Evolutionary conservation across 257 asterid genomes (phyloP).

Genomic region (Solanum piurae): DNA sequence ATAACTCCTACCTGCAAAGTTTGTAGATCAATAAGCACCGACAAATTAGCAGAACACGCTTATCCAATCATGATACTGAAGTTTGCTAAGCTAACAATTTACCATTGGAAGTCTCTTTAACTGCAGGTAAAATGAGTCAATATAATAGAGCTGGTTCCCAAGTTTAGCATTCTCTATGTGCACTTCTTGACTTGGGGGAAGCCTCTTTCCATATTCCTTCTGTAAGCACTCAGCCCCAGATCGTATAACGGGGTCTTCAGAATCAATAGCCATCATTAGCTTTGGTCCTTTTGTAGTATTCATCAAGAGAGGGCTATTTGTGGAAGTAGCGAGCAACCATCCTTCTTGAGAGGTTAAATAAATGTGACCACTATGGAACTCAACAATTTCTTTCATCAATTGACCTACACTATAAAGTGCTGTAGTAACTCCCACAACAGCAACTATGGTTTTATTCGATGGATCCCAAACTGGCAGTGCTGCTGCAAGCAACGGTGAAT

Average conservation of each 20-base stretch:
- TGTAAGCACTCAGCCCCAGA: conserved; percentile 69
- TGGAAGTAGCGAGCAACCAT: conserved; percentile 85
- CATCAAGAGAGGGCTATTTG: conserved; percentile 53
- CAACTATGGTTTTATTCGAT: conserved; percentile 51
- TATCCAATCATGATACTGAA: not conserved
- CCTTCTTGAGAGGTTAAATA: conserved; percentile 91
- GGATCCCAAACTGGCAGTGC: conserved; percentile 92
- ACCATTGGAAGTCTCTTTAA: conserved; percentile 94
- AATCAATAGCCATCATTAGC: conserved; percentile 74
- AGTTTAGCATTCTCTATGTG: conserved; percentile 78
- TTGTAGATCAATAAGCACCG: not conserved
- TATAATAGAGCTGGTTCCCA: conserved; percentile 52
- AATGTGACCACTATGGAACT: conserved; percentile 81
- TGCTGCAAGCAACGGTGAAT: conserved; percentile 82
- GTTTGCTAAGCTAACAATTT: not conserved
- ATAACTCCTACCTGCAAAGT: conserved; percentile 75
- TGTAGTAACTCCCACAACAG: conserved; percentile 89
- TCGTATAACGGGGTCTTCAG: conserved; percentile 56
- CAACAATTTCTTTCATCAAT: conserved; percentile 84
- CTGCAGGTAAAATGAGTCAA: conserved; percentile 81
- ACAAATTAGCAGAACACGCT: not conserved
- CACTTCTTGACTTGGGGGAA: conserved; percentile 64
- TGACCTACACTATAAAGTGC: conserved; percentile 90
- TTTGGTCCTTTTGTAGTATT: conserved; percentile 53
- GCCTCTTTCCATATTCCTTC: conserved; percentile 35